phyloP scores from a whole-genome alignment of 225 moss, liverwort and hornwort genomes.

The Takakia lepidozioides region DNA sequence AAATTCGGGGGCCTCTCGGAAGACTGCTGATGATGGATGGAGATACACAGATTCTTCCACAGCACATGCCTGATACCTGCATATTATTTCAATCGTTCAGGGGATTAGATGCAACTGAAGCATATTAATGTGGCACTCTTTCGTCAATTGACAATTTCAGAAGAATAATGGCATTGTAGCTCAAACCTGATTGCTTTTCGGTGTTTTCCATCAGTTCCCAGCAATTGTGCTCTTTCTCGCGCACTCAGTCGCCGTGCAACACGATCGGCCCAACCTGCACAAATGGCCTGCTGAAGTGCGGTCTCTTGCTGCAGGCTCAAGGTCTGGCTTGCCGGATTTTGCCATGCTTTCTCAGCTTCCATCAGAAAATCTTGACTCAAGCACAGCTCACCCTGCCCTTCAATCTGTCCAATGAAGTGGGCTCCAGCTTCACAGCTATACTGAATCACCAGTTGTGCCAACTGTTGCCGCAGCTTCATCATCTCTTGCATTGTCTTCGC shows the following conservation, averaged over 20 bases:
- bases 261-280: constrained; percentile 98
- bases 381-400: constrained; percentile 9
- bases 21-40: constrained; percentile 69
- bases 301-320: constrained; percentile 65
- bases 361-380: constrained; percentile 47
- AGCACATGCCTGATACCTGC: constrained; percentile 72
- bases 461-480: constrained; percentile 76
- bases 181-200: constrained; percentile 51
- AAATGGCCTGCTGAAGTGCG: constrained; percentile 76
- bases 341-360: constrained; percentile 62
- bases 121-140: too few species aligned
- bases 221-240: constrained; percentile 67
- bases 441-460: constrained; percentile 62
- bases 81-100: too few species aligned
- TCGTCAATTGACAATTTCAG: too few species aligned
- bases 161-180: too few species aligned
- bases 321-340: constrained; percentile 27
- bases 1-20: constrained; percentile 73
- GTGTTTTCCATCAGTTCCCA: constrained; percentile 46
- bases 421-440: constrained; percentile 52
- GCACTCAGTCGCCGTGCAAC: constrained; percentile 72
- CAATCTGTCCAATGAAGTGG: constrained; percentile 16
- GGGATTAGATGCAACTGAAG: too few species aligned
- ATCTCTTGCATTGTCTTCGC: constrained; percentile 95
- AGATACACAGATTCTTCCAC: constrained; percentile 76